Percentiles rank a stretch among this genome's conserved stretches.
Conservation (phyloP, 2,329 filamentous ascomycete genomes). For the Tolypocladium cylindrosporum region DNA sequence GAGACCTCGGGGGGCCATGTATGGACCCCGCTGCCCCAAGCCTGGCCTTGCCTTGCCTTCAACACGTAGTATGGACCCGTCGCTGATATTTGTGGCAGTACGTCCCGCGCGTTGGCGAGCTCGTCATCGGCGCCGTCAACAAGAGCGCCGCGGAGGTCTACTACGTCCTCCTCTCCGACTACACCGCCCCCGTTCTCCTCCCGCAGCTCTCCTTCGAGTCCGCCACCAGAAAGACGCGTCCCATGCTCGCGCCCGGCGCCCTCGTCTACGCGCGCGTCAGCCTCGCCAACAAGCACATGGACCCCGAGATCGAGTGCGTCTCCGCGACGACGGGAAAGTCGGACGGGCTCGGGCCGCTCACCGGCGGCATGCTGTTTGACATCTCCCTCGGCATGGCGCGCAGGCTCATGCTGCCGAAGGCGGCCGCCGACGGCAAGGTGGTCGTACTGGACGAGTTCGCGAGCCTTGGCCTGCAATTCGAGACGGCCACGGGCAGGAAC, state of each 20-base stretch:
- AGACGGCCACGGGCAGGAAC: constrained; percentile 88
- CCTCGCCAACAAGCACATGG: constrained; percentile 70
- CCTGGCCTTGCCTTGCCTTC: not conserved
- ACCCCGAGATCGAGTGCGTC: constrained; percentile 85
- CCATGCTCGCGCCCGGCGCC: constrained; percentile 62
- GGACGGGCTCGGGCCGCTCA: constrained; percentile 76
- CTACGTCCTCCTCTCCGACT: constrained; percentile 64
- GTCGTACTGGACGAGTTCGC: constrained; percentile 73
- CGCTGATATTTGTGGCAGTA: constrained; percentile 45
- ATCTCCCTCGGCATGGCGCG: constrained; percentile 76
- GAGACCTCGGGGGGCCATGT: constrained; percentile 63
- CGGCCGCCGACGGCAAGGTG: constrained; percentile 52
- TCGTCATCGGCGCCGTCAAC: constrained; percentile 79
- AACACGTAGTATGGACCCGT: not conserved
- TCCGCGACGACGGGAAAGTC: constrained; percentile 77
- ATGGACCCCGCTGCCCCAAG: constrained; percentile 22
- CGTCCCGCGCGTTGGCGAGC: constrained; percentile 66
- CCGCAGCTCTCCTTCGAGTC: constrained; percentile 88
- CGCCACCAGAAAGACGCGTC: constrained; percentile 84
- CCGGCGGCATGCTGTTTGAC: constrained; percentile 76
- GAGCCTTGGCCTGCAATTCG: constrained; percentile 68
- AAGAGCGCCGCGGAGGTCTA: constrained; percentile 68
- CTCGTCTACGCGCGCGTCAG: constrained; percentile 83
- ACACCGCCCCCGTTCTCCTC: constrained; percentile 56
- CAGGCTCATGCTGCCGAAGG: constrained; percentile 58